These are phyloP conservation scores for Oryza punctata DNA, from an alignment of 176 grass and related monocot genomes.

Conservation along the genomic window DNA sequence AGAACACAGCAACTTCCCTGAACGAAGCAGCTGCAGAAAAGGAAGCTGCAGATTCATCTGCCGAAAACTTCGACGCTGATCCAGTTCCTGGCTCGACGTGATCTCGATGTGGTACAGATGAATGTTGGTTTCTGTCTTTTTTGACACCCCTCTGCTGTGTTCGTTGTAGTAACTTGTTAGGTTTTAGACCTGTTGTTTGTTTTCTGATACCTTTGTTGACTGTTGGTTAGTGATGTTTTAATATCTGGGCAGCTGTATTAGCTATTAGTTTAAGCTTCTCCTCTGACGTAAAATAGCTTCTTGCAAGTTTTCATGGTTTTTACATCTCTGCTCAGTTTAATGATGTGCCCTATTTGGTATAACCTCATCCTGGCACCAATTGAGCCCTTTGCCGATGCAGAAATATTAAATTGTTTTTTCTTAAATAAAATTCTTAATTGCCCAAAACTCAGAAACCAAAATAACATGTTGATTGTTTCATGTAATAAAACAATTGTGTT, in stretches of 20 bases:
- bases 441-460: background rate
- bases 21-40: slow-evolving; percentile 15
- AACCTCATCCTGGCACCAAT: background rate
- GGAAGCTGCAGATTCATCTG: slow-evolving; percentile 34
- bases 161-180: slow-evolving; percentile 17
- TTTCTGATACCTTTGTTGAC: background rate
- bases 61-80: slow-evolving; percentile 39
- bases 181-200: background rate
- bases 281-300: background rate
- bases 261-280: slow-evolving; percentile 18
- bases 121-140: background rate
- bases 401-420: background rate
- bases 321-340: background rate
- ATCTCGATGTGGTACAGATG: slow-evolving; percentile 39
- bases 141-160: background rate
- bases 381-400: background rate
- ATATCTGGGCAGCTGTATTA: background rate
- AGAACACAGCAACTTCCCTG: slow-evolving; percentile 17
- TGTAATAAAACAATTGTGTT: no score
- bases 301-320: slow-evolving; percentile 1
- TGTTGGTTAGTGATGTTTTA: slow-evolving; percentile 4
- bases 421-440: background rate
- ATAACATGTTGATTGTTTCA: background rate
- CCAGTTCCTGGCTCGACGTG: slow-evolving; percentile 46
- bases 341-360: background rate